Base-by-base conservation (phyloP, 371 early-diverging fungal genomes). In the Syncephalastrum racemosum region DNA sequence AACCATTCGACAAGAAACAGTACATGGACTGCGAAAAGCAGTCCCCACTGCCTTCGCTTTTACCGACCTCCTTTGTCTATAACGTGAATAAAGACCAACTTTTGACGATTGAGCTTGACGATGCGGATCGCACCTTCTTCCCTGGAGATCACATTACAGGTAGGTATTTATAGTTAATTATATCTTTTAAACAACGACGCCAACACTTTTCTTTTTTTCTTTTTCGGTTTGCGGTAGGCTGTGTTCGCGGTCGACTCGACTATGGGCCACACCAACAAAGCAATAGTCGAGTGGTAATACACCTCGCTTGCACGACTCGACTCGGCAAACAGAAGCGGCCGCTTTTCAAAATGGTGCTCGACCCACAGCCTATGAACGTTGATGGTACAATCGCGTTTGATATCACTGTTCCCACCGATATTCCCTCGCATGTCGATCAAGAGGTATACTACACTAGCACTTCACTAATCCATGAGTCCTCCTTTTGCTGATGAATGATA, bases 351-450 rank as follows among this genome's bases (percentile, higher is more conserved):
- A 31, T 59, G 41, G 36, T 50, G 44, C 25, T 56, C 47, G 27
- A 55, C 25, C 14, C 59, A 39, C n/a, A 53, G 46, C 14, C 40
- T 45, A 14, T 66, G 48, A 58, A 55, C 23, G 39, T 12, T 25
- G 42, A 45, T 42, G 19, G 56, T 48, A 41, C 44, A 49, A 22
- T 57, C 12, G 27, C 50, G 1, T 67, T 67, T 16, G 56, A 43
- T 22, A 50, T 67, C 31, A 56, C 46, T 5, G 56, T 67, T 25
- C 67, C 67, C 19, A 44, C 43, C 16, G 50, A 63, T 36, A 42
- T 67, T 7, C 67, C 67, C n/a, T 59, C 67, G 16, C 60, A 63
- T 25, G 53, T 50, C 7, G 45, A 59, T 23, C 49, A 67, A 50
- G 60, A 64, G 31, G 59, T 64, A 64, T 39, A 20, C 22, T 24